A percentile compares a stretch with the other conserved stretches of the same genome.
These are phyloP conservation scores for Lycium barbarum DNA, from an alignment of 257 asterid genomes.

Conservation along the genomic window DNA sequence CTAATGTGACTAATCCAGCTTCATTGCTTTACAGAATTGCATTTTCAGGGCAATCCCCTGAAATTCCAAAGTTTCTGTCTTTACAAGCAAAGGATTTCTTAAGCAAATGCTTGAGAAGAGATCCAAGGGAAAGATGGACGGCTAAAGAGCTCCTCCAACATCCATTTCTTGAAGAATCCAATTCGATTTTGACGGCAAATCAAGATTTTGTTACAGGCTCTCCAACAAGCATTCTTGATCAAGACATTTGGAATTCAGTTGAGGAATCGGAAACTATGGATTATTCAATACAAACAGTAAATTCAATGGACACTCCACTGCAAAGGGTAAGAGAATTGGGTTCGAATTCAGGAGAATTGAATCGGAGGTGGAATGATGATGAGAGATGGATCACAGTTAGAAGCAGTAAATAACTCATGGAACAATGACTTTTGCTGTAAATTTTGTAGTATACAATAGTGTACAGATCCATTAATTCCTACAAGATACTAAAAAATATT, in stretches of 20 bases:
- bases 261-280: constrained; percentile 44
- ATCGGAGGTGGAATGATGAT: constrained; percentile 47
- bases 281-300: constrained; percentile 18
- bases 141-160: constrained; percentile 67
- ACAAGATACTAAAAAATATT: neutral
- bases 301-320: constrained; percentile 14
- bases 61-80: constrained; percentile 60
- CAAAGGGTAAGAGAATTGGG: constrained; percentile 44
- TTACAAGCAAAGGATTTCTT: constrained; percentile 67
- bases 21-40: constrained; percentile 59
- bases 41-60: constrained; percentile 64
- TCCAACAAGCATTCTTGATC: constrained; percentile 78
- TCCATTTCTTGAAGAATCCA: constrained; percentile 52
- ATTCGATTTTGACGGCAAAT: neutral
- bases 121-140: constrained; percentile 63
- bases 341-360: constrained; percentile 37
- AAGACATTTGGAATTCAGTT: constrained; percentile 66
- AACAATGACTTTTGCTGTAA: neutral
- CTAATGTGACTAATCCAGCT: constrained; percentile 39
- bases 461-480: neutral
- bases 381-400: constrained; percentile 63
- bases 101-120: constrained; percentile 59
- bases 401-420: constrained; percentile 30
- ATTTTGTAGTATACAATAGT: neutral
- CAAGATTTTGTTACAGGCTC: constrained; percentile 37